These are phyloP conservation scores for Olyra latifolia DNA, from an alignment of 176 grass and related monocot genomes.

Conservation along the genomic window DNA sequence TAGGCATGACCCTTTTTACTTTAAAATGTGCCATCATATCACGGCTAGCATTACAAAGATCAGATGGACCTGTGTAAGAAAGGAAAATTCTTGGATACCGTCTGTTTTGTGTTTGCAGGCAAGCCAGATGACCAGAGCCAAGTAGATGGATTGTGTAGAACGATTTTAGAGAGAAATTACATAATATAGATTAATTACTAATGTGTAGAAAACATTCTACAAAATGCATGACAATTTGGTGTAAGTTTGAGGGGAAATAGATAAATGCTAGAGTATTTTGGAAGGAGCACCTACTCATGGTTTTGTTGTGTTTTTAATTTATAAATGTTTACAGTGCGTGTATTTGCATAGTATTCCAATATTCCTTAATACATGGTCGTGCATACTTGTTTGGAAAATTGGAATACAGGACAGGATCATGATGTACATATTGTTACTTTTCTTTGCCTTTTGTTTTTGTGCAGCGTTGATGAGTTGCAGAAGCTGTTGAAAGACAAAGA, in stretches of 20 bases:
- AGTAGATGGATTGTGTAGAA: constrained; percentile 1
- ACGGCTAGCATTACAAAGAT: neutral
- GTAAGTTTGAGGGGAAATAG: neutral
- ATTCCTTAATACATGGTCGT: neutral
- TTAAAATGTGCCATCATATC: neutral
- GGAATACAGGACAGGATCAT: constrained; percentile 6
- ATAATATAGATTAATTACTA: constrained; percentile 1
- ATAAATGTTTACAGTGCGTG: neutral
- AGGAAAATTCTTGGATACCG: neutral
- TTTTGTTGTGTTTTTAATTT: constrained; percentile 25
- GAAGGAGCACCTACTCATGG: neutral
- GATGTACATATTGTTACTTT: neutral
- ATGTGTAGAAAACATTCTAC: neutral
- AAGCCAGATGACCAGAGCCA: neutral
- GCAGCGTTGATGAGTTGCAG: constrained; percentile 88
- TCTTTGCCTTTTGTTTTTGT: constrained; percentile 2
- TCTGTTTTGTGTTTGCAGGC: neutral
- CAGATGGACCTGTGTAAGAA: neutral
- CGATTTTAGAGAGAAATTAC: neutral
- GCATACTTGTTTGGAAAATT: constrained; percentile 16
- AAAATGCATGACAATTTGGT: neutral
- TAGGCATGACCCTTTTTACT: neutral
- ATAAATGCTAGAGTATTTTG: constrained; percentile 13
- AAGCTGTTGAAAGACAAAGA: constrained; percentile 84
- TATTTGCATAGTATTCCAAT: constrained; percentile 29